Conservation (phyloP, 768 basidiomycete species). For the Mycena amicta region DNA sequence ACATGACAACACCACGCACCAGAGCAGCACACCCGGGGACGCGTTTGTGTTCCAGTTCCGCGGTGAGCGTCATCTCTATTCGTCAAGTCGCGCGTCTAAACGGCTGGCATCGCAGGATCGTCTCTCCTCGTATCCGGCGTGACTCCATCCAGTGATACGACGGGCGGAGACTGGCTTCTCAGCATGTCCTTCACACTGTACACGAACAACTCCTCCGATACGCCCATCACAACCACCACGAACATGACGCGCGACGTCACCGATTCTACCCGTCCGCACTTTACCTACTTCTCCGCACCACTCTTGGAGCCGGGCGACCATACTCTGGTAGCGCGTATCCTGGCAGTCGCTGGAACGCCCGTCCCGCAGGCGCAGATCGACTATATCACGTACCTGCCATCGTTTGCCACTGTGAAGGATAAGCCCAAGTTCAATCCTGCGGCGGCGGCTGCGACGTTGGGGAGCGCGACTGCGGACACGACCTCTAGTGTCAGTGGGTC, state of each 20-base stretch:
- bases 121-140: not conserved
- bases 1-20: not conserved
- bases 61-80: not conserved
- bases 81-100: too few species aligned
- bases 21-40: not conserved
- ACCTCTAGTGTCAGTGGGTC: not conserved
- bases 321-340: constrained; percentile 3
- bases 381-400: constrained; percentile 9
- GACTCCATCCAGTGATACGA: not conserved
- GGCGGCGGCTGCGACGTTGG: not conserved
- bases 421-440: not conserved
- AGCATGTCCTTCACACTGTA: not conserved
- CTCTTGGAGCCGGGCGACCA: constrained; percentile 1
- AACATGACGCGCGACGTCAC: constrained; percentile 1
- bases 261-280: constrained; percentile 8
- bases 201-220: not conserved
- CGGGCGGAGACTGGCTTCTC: not conserved
- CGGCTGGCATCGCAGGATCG: not conserved
- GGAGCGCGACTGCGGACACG: not conserved
- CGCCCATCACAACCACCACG: not conserved
- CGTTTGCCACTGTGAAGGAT: constrained; percentile 1
- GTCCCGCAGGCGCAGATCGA: constrained; percentile 6
- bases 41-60: not conserved
- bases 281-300: constrained; percentile 1
- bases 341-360: not conserved